Evolutionary conservation across 257 asterid species (phyloP).

Genomic region (Solanum stenotomum): DNA sequence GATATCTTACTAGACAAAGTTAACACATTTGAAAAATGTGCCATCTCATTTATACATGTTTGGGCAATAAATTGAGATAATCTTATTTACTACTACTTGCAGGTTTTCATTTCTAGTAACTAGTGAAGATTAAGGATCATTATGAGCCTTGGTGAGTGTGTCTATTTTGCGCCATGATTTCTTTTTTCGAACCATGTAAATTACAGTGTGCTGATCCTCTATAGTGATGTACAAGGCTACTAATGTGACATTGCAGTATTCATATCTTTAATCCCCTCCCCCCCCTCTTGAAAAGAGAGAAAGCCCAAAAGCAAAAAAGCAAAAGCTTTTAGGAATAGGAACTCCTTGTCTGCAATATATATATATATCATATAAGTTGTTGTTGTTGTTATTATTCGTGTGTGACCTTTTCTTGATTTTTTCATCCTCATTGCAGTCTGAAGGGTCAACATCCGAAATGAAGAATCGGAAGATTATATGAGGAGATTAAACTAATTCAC

Average conservation of each 20-base stretch:
- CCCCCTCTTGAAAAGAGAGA: neutral
- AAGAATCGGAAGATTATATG: neutral
- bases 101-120: neutral
- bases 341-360: neutral
- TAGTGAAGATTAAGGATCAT: neutral
- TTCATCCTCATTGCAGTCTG: neutral
- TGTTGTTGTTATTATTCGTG: neutral
- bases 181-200: neutral
- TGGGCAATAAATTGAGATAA: neutral
- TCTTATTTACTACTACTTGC: neutral
- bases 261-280: neutral
- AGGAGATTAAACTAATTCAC: neutral
- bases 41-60: neutral
- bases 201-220: neutral
- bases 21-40: neutral
- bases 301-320: neutral
- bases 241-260: neutral
- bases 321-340: neutral
- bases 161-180: neutral
- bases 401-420: neutral
- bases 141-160: neutral
- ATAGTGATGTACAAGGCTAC: neutral
- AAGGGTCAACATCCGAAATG: neutral
- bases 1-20: neutral
- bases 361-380: neutral